phyloP scores from a whole-genome alignment of 768 basidiomycete species.

The Strobilomyces echinocephalus region DNA sequence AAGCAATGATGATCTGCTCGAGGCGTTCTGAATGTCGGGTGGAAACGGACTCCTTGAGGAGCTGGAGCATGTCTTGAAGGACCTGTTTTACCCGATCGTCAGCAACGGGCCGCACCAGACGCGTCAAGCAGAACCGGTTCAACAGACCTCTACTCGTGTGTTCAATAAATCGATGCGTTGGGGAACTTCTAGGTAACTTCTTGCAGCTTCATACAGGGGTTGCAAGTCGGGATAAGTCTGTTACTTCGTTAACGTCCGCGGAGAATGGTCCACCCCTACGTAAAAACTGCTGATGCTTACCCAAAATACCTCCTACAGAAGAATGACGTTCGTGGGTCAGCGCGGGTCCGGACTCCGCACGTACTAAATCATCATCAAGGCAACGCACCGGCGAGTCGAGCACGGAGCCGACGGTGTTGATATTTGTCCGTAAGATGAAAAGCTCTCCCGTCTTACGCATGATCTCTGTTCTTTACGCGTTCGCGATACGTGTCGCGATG shows the following conservation, averaged over 20 bases:
- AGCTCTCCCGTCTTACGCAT: constrained; percentile 97
- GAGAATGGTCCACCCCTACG: constrained; percentile 3
- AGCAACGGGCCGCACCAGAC: constrained; percentile 1
- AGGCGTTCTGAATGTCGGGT: constrained; percentile 86
- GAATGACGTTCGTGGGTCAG: not conserved
- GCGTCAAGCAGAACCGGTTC: constrained; percentile 4
- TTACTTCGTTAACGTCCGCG: constrained; percentile 16
- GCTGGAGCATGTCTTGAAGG: constrained; percentile 92
- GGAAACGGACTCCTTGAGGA: constrained; percentile 91
- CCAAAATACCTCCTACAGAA: constrained; percentile 85
- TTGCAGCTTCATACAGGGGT: constrained; percentile 88
- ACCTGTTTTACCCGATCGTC: constrained; percentile 46
- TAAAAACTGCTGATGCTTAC: constrained; percentile 39
- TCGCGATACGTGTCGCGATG: constrained; percentile 8
- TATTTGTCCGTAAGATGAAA: constrained; percentile 89
- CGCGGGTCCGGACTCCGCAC: not conserved
- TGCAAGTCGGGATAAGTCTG: constrained; percentile 94
- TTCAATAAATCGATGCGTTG: constrained; percentile 91
- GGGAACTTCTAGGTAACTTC: constrained; percentile 92
- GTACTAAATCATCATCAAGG: not conserved
- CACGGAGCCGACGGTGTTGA: constrained; percentile 95
- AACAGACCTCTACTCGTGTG: constrained; percentile 80
- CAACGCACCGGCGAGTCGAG: constrained; percentile 83
- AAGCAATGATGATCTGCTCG: constrained; percentile 87
- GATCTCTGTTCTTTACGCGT: constrained; percentile 55